Conservation (phyloP, 305 asterid genomes). For the Solanum hybrid region DNA sequence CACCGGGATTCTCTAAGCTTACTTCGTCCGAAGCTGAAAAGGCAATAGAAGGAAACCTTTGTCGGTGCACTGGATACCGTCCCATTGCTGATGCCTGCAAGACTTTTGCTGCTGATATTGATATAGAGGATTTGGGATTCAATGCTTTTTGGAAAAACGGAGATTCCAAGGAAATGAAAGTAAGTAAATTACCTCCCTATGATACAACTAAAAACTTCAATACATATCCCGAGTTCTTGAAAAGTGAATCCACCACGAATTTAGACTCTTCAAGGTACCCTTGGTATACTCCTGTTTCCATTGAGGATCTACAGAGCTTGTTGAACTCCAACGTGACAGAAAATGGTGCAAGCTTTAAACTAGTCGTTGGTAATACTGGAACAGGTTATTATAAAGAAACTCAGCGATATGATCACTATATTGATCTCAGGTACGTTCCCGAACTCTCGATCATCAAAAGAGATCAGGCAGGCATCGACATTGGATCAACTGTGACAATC, state of each 20-base stretch:
- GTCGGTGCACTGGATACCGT: not conserved
- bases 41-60: slow-evolving; percentile 34
- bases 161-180: not conserved
- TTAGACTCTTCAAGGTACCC: not conserved
- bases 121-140: not conserved
- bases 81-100: not conserved
- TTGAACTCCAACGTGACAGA: not conserved
- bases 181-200: not conserved
- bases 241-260: not conserved
- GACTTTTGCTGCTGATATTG: not conserved
- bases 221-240: not conserved
- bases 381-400: not conserved
- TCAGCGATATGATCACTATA: not conserved
- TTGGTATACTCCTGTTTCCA: not conserved
- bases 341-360: not conserved
- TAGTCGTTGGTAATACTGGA: not conserved
- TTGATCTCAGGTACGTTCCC: not conserved
- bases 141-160: not conserved
- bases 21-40: slow-evolving; percentile 57
- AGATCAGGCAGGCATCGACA: not conserved
- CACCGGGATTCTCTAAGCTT: slow-evolving; percentile 6
- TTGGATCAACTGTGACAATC: not conserved
- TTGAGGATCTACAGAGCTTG: not conserved
- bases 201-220: not conserved
- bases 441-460: not conserved